Evolutionary conservation across 2,329 filamentous ascomycete genomes (phyloP).

Genomic region (Periconia digitata): DNA sequence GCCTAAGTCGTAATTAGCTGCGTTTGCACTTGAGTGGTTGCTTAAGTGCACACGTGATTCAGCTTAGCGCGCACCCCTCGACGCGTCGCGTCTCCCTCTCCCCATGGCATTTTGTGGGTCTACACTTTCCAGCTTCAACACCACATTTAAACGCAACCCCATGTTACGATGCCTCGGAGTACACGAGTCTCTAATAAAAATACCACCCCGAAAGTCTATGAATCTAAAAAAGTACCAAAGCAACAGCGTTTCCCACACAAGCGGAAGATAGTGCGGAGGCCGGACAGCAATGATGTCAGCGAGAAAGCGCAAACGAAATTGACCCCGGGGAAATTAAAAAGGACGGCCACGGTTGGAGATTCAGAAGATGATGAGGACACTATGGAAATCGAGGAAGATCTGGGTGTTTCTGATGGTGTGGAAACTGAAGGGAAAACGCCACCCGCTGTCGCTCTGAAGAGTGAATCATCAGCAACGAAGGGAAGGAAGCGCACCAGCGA

Average conservation of each 20-base stretch:
- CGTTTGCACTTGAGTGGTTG: no score
- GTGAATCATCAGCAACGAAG: constrained; percentile 4
- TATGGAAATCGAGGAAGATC: constrained; percentile 3
- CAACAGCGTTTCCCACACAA: constrained; percentile 32
- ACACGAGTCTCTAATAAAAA: constrained; percentile 31
- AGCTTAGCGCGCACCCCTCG: constrained; percentile 19
- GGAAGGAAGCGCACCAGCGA: constrained; percentile 21
- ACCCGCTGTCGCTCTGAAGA: not conserved
- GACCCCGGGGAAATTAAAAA: constrained; percentile 29
- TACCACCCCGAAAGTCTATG: constrained; percentile 30
- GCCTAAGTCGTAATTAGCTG: no score
- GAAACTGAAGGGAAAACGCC: not conserved
- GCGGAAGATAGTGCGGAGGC: constrained; percentile 31
- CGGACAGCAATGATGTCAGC: constrained; percentile 8
- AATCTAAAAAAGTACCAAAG: constrained; percentile 32
- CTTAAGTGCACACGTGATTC: no score
- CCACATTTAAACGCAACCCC: not conserved
- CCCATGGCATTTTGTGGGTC: not conserved
- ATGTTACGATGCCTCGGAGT: constrained; percentile 27
- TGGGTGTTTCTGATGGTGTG: constrained; percentile 8
- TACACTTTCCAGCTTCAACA: not conserved
- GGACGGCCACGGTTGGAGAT: constrained; percentile 11
- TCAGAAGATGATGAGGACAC: constrained; percentile 11
- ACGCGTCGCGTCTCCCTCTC: constrained; percentile 24
- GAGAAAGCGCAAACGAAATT: constrained; percentile 32